phyloP scores from a whole-genome alignment of 768 basidiomycete species.

The Podaxis sp. region DNA sequence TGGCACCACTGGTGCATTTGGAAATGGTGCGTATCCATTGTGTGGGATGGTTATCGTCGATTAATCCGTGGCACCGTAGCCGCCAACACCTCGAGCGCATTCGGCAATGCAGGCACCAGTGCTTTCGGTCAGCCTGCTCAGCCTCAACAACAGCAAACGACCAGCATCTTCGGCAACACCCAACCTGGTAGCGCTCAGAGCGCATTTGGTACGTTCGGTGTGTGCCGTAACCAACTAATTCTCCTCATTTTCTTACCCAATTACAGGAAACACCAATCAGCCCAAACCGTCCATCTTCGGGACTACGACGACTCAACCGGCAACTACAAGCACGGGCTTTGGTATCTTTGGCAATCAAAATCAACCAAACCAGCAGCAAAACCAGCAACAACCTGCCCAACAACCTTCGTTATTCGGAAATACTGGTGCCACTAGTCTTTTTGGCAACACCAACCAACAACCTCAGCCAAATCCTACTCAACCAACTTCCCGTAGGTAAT shows the following conservation, averaged over 20 bases:
- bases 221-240: background rate
- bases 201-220: constrained; percentile 26
- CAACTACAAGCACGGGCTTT: constrained; percentile 25
- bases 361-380: constrained; percentile 24
- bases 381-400: constrained; percentile 31
- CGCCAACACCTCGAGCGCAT: constrained; percentile 16
- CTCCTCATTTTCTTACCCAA: background rate
- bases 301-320: constrained; percentile 22
- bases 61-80: background rate
- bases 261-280: constrained; percentile 14
- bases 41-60: constrained; percentile 13
- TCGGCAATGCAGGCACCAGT: constrained; percentile 22
- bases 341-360: constrained; percentile 29
- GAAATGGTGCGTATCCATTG: constrained; percentile 13
- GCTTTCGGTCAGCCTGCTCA: constrained; percentile 19
- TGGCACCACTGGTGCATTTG: constrained; percentile 29
- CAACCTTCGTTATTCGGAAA: constrained; percentile 15
- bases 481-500: constrained; percentile 16
- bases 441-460: constrained; percentile 15
- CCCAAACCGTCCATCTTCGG: constrained; percentile 28
- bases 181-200: constrained; percentile 34
- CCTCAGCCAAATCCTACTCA: constrained; percentile 14
- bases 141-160: constrained; percentile 27
- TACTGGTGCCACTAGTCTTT: constrained; percentile 5
- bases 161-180: constrained; percentile 28